Conservation (phyloP, 164 flowering plant species). For the Magnolia sinica region DNA sequence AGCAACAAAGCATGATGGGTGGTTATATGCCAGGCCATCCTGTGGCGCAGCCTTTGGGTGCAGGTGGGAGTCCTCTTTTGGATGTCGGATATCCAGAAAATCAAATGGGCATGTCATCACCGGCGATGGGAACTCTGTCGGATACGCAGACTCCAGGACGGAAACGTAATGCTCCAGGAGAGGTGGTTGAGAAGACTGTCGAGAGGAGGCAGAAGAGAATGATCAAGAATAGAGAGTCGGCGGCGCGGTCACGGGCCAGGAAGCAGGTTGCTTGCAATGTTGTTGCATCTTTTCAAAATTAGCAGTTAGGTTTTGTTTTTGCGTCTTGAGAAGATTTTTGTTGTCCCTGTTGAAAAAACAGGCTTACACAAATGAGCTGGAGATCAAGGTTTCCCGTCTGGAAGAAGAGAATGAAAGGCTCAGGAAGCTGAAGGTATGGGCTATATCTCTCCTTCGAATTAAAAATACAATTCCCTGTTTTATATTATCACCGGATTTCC, state of each 20-base stretch:
- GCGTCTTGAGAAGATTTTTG: background rate
- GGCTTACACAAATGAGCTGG: conserved; percentile 90
- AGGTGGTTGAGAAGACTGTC: conserved; percentile 59
- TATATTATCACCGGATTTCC: background rate
- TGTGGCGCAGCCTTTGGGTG: conserved; percentile 33
- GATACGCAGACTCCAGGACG: conserved; percentile 60
- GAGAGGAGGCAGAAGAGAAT: conserved; percentile 91
- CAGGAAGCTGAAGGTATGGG: conserved; percentile 52
- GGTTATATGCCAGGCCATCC: conserved; percentile 42
- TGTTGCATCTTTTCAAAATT: conserved; percentile 2
- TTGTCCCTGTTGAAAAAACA: conserved; percentile 18
- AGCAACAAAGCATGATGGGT: conserved; percentile 47
- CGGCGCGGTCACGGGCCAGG: conserved; percentile 93
- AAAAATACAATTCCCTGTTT: background rate
- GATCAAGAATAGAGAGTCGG: conserved; percentile 95
- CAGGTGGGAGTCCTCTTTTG: conserved; percentile 31
- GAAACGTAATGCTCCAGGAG: conserved; percentile 54
- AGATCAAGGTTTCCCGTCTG: conserved; percentile 62
- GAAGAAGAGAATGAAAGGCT: conserved; percentile 84
- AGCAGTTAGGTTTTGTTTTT: background rate
- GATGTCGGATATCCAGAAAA: conserved; percentile 49
- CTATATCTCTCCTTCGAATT: background rate
- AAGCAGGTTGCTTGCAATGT: conserved; percentile 53
- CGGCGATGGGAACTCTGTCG: conserved; percentile 54
- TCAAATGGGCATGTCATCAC: conserved; percentile 50